A percentile compares a stretch with the other conserved stretches of the same genome.
phyloP scores from a whole-genome alignment of 306 rosid species.

The Sesbania bispinosa region DNA sequence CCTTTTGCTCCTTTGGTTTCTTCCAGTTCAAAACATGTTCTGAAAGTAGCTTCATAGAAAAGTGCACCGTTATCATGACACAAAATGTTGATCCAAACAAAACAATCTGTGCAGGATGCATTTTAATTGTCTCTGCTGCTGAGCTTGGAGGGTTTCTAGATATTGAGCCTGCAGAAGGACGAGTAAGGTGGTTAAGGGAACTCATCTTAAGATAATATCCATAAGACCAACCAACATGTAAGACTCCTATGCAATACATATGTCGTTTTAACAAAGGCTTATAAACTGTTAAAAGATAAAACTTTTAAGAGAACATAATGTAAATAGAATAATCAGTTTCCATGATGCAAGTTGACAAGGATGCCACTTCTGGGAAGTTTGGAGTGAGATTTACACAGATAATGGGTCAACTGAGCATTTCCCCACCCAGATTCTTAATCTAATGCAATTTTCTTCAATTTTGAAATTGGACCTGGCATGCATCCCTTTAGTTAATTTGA shows the following conservation, averaged over 20 bases:
- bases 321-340: too few species aligned
- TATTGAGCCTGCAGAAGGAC: conserved; percentile 28
- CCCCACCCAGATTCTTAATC: too few species aligned
- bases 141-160: background rate
- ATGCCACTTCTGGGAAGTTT: too few species aligned
- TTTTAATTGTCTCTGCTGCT: conserved; percentile 40
- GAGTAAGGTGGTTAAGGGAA: background rate
- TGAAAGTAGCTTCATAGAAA: conserved; percentile 65
- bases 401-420: too few species aligned
- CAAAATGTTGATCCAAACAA: conserved; percentile 60
- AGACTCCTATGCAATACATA: background rate
- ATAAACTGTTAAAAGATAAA: background rate
- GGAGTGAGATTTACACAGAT: too few species aligned
- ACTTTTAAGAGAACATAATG: too few species aligned
- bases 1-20: conserved; percentile 87
- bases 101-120: conserved; percentile 54
- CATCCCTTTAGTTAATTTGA: too few species aligned
- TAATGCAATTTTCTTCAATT: too few species aligned
- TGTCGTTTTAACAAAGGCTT: background rate
- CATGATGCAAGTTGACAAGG: too few species aligned
- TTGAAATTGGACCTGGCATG: too few species aligned
- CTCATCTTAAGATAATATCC: too few species aligned
- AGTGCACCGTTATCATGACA: conserved; percentile 66
- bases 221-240: background rate
- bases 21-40: conserved; percentile 82